These are phyloP conservation scores for Ormosia semicastrata DNA, from an alignment of 306 rosid species.

Conservation along the genomic window DNA sequence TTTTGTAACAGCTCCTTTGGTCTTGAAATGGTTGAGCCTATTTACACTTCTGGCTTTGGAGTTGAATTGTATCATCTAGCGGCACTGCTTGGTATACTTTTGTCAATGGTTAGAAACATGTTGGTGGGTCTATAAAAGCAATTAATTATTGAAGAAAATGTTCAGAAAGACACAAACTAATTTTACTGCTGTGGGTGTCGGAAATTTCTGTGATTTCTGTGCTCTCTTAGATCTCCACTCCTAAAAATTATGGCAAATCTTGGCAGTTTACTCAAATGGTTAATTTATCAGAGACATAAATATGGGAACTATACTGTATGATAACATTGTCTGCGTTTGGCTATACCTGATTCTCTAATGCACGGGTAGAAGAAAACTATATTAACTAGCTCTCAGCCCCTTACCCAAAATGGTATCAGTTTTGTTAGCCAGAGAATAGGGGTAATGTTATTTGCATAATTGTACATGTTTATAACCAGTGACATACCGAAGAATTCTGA, in stretches of 20 bases:
- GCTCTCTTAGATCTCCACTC: neutral
- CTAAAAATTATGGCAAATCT: neutral
- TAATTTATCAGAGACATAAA: neutral
- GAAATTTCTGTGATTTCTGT: constrained; percentile 11
- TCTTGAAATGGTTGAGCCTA: constrained; percentile 13
- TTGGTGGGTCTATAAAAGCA: constrained; percentile 2
- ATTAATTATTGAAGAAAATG: constrained; percentile 16
- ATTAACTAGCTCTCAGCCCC: neutral
- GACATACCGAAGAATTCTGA: too few species aligned
- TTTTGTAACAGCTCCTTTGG: constrained; percentile 31
- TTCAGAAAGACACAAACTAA: neutral
- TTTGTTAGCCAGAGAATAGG: neutral
- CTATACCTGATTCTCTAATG: neutral
- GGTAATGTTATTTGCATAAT: neutral
- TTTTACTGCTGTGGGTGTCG: neutral
- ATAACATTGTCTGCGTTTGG: neutral
- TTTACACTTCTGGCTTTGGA: constrained; percentile 21
- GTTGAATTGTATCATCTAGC: constrained; percentile 22
- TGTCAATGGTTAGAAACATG: constrained; percentile 2
- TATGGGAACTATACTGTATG: neutral
- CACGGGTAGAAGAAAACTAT: neutral
- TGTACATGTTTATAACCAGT: neutral
- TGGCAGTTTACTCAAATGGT: neutral
- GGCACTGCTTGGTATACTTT: neutral
- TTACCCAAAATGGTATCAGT: neutral